Percentiles rank a stretch among this genome's conserved stretches.
These are phyloP conservation scores for Corymbia maculata DNA, from an alignment of 345 rosid genomes.

Conservation along the genomic window DNA sequence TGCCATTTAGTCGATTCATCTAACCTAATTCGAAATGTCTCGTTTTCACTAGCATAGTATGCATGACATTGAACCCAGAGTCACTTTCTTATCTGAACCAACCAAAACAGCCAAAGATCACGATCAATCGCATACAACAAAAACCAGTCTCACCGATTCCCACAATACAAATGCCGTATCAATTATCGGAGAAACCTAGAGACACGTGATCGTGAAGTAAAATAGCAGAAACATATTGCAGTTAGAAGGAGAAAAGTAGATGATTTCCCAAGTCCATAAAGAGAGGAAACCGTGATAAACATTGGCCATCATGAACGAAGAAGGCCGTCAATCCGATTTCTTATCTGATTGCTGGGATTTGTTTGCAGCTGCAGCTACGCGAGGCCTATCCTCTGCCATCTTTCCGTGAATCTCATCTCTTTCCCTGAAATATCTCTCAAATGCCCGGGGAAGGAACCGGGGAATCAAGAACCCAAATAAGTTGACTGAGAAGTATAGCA, in stretches of 20 bases:
- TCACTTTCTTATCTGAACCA: background rate
- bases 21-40: background rate
- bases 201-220: background rate
- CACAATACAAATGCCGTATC: background rate
- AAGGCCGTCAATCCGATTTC: constrained; percentile 38
- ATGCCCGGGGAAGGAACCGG: constrained; percentile 69
- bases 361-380: constrained; percentile 4
- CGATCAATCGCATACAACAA: background rate
- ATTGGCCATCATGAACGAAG: background rate
- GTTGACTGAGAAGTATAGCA: constrained; percentile 56
- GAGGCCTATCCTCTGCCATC: constrained; percentile 41
- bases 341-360: constrained; percentile 12
- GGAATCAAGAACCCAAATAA: constrained; percentile 78
- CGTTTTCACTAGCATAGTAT: background rate
- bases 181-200: background rate
- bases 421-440: constrained; percentile 56
- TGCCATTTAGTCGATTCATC: background rate
- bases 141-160: background rate
- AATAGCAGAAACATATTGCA: background rate
- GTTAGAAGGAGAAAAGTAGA: background rate
- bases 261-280: background rate
- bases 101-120: background rate
- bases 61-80: background rate
- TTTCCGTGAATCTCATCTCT: constrained; percentile 46
- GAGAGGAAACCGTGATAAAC: background rate